Evolutionary conservation across 179 eudicot species (phyloP), one percentile per base, ranked within the genome.

Genomic region (Actinidia chinensis): DNA sequence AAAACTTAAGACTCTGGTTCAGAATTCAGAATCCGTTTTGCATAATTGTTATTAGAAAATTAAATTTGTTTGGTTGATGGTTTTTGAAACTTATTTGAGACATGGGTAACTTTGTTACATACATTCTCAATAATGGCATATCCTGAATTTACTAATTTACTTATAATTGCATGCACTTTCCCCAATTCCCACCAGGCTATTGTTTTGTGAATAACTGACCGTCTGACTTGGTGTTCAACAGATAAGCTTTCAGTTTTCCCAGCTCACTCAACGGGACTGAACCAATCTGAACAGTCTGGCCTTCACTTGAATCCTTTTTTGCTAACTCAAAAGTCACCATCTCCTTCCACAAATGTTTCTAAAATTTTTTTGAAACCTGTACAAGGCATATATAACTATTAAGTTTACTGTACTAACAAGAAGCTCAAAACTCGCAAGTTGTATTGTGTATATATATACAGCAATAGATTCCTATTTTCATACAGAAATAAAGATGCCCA

Each of bases 181-280:
- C 76, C 66, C 6, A 2, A 43, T 56, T 33, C 15, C 36, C n/a
- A 13, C 67, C 20, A 56, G 25, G 67, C 20, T 43, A 46, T 28
- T 51, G 58, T 40, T 55, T n/a, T 42, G 42, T 42, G 46, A 65
- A 52, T 54, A 77, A 83, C 92, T 78, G 40, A 96, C 99, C 98
- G 79, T 91, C 83, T 73, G 94, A 85, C 76, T 70, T 76, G 40
- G 84, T 73, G 80, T 86, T 86, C 54, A 94, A 56, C 23, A 94
- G 68, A 76, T 77, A 84, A 67, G 85, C 80, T 90, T 86, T 96
- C 81, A 94, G 82, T 78, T 90, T 92, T 12, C 82, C 90, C 44
- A 96, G 93, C 84, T 92, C 93, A 22, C 78, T 83, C 85, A 88
- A 14, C 44, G 98, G 90, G 25, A 96, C 77, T 66, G 89, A 86